Base-by-base conservation (phyloP, 257 asterid species). In the Rubia yunnanensis region DNA sequence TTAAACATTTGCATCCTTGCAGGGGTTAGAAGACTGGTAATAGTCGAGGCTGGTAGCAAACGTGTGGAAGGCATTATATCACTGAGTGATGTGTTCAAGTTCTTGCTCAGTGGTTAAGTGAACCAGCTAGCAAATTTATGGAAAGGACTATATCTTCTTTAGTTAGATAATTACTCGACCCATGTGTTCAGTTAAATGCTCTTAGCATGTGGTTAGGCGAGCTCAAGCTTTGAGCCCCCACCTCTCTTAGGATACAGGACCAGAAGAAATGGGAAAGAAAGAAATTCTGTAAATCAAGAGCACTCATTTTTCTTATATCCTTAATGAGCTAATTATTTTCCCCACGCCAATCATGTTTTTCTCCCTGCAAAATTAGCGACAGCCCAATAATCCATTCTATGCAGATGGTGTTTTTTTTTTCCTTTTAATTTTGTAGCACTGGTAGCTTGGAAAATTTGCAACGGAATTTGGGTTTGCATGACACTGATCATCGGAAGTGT, bases 21-120 rank as follows among this genome's bases (percentile, higher is more conserved):
- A 87, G 91, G 95, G 66, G 89, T 80, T 7, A 77, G 91, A 75
- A 78, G 91, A 74, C 85, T 87, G 55, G 82, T 86, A 7, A 82
- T 86, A 36, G 95, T 86, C 79, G 91, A 86, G 78, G 88, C 91
- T 28, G 95, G 95, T 44, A 84, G 89, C 72, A 87, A 81, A 78
- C 91, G 89, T 0, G 87, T 87, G 36, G 95, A 87, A 74, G 95
- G 95, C 38, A 82, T 87, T 41, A 76, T 87, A 67, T 82, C 91
- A 9, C 68, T 82, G 70, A 84, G 86, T 30, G 91, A 87, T 26
- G 86, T 87, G 77, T 79, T 87, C 81, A 78, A 68, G 60, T 87
- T 84, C 83, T 74, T 87, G 75, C 76, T 87, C 10, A 7, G 38
- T 52, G 81, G 86, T 64, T 80, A 77, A 83, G 68, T 72, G 76